Evolutionary conservation across 2,329 filamentous ascomycete genomes (phyloP).

Genomic region (Rhytidhysteron rufulum): DNA sequence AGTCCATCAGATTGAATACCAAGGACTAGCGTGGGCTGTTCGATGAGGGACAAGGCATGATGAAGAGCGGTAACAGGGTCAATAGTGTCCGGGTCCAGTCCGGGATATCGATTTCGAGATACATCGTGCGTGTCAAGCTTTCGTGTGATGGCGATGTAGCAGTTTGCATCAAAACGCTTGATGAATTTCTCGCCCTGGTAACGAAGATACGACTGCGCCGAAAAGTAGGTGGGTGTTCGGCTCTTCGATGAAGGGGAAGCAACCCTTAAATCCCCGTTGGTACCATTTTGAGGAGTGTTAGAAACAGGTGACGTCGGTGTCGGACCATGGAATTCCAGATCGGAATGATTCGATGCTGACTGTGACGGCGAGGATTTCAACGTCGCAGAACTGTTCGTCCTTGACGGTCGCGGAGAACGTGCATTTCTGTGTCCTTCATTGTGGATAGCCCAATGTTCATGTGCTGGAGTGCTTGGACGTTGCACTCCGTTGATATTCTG

Average conservation of each 20-base stretch:
- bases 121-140: slow-evolving; percentile 98
- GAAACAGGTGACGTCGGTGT: slow-evolving; percentile 28
- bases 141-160: slow-evolving; percentile 97
- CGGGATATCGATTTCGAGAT: slow-evolving; percentile 64
- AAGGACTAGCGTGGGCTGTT: slow-evolving; percentile 85
- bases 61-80: slow-evolving; percentile 52
- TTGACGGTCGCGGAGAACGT: slow-evolving; percentile 40
- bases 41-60: slow-evolving; percentile 73
- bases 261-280: slow-evolving; percentile 5
- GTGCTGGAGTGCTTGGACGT: slow-evolving; percentile 41
- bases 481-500: slow-evolving; percentile 75
- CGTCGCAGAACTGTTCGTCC: slow-evolving; percentile 29
- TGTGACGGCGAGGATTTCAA: slow-evolving; percentile 16
- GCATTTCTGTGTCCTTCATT: slow-evolving; percentile 50
- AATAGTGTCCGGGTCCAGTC: slow-evolving; percentile 34
- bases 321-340: slow-evolving; percentile 46
- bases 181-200: slow-evolving; percentile 98
- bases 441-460: slow-evolving; percentile 51
- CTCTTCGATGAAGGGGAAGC: slow-evolving; percentile 24
- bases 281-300: slow-evolving; percentile 14
- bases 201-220: slow-evolving; percentile 92
- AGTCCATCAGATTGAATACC: slow-evolving; percentile 95
- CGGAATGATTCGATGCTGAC: slow-evolving; percentile 24
- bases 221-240: slow-evolving; percentile 74
- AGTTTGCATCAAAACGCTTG: slow-evolving; percentile 95